These are phyloP conservation scores for Xylaria sp. DNA, from an alignment of 2,329 filamentous ascomycete species.

Conservation along the genomic window DNA sequence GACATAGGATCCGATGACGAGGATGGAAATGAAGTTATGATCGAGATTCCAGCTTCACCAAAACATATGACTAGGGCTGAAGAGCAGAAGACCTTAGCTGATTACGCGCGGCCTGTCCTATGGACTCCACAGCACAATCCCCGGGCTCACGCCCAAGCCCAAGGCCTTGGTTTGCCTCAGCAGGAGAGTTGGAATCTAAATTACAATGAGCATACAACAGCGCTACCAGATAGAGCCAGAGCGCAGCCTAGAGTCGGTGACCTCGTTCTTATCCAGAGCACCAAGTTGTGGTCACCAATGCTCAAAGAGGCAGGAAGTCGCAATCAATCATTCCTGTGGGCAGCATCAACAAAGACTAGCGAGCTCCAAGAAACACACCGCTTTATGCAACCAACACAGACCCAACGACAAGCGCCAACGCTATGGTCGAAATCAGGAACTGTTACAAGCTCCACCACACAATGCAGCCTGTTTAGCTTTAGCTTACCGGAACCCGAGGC, in stretches of 20 bases:
- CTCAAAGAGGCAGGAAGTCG: neutral
- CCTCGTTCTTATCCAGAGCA: conserved; percentile 52
- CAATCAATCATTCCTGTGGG: conserved; percentile 21
- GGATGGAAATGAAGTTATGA: conserved; percentile 39
- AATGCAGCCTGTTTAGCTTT: neutral
- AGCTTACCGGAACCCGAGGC: conserved; percentile 26
- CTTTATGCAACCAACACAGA: neutral
- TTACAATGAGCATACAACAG: conserved; percentile 53
- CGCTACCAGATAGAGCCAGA: conserved; percentile 45
- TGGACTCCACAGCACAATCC: conserved; percentile 39
- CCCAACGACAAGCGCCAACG: neutral
- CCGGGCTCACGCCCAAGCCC: conserved; percentile 19
- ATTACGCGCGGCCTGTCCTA: conserved; percentile 26
- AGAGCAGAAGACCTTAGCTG: conserved; percentile 1
- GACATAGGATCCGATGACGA: conserved; percentile 49
- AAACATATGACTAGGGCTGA: conserved; percentile 48
- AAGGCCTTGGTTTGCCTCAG: conserved; percentile 48
- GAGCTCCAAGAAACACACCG: neutral
- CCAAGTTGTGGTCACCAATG: conserved; percentile 50
- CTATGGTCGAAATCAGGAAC: conserved; percentile 17
- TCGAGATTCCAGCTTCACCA: conserved; percentile 41
- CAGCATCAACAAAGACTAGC: neutral
- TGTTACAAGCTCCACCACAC: neutral
- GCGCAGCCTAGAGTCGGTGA: conserved; percentile 47
- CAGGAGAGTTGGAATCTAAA: conserved; percentile 53